Evolutionary conservation across 352 stramenopile genomes (phyloP).

Genomic region (Phytophthora quininea): DNA sequence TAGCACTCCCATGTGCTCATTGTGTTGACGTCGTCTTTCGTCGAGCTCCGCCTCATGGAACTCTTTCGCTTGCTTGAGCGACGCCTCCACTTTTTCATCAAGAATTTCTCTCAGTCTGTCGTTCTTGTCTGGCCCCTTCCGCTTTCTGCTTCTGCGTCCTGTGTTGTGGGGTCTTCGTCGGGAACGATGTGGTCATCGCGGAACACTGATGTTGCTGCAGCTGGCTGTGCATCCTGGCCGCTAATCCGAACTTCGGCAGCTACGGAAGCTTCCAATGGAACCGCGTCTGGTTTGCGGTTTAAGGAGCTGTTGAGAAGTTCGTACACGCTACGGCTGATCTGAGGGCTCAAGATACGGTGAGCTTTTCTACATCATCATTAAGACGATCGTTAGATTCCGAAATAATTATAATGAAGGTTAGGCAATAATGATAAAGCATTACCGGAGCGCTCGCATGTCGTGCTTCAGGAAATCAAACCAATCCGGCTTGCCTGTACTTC

Average conservation of each 20-base stretch:
- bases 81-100: not conserved
- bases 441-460: not conserved
- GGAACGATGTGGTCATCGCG: not conserved
- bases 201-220: not conserved
- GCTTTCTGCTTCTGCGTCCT: not conserved
- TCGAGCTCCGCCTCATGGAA: not conserved
- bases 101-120: not conserved
- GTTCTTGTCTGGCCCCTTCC: not conserved
- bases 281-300: not conserved
- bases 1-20: not conserved
- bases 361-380: not conserved
- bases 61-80: not conserved
- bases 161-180: not conserved
- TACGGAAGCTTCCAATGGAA: not conserved
- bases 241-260: not conserved
- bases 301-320: not conserved
- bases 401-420: too few species aligned
- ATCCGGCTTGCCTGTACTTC: not conserved
- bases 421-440: too few species aligned
- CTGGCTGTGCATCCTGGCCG: not conserved
- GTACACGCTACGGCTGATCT: not conserved
- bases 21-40: not conserved
- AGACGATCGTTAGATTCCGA: too few species aligned
- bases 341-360: not conserved
- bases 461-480: slow-evolving; percentile 4